Conservation (phyloP, 495 filamentous ascomycete genomes). For the Baudoinia panamericana region DNA sequence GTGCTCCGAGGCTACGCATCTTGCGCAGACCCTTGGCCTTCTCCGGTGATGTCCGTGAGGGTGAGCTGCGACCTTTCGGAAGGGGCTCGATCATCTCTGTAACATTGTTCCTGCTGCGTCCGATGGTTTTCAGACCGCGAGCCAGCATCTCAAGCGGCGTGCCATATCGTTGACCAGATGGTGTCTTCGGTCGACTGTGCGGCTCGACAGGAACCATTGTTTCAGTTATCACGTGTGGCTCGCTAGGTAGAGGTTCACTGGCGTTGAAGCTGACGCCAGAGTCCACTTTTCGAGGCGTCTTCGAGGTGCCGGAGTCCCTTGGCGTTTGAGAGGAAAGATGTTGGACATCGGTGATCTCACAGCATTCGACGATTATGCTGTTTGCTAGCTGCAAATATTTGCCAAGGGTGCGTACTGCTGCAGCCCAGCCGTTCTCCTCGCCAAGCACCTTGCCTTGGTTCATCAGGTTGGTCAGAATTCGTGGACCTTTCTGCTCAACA, state of each 20-base stretch:
- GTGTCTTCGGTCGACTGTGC: constrained; percentile 22
- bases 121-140: constrained; percentile 41
- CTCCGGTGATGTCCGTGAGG: constrained; percentile 1
- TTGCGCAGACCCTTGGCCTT: constrained; percentile 26
- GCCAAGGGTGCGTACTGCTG: constrained; percentile 41
- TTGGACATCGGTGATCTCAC: constrained; percentile 36
- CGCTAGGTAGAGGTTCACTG: constrained; percentile 30
- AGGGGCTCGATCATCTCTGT: constrained; percentile 11
- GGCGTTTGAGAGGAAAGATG: constrained; percentile 29
- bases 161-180: constrained; percentile 20
- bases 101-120: constrained; percentile 10
- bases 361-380: constrained; percentile 49
- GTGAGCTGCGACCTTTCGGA: background rate
- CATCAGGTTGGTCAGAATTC: constrained; percentile 43
- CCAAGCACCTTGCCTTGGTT: constrained; percentile 38
- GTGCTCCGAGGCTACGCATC: constrained; percentile 28
- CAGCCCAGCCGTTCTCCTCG: constrained; percentile 45
- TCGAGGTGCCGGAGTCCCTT: background rate
- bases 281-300: constrained; percentile 44
- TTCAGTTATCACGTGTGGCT: constrained; percentile 27
- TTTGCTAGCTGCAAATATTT: constrained; percentile 48
- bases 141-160: constrained; percentile 47
- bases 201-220: constrained; percentile 4
- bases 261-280: constrained; percentile 50
- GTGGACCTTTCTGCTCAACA: constrained; percentile 45